Percentiles rank a stretch among this genome's conserved stretches.
Evolutionary conservation across 768 basidiomycete genomes (phyloP).

Genomic region (Rhodotorula taiwanensis): DNA sequence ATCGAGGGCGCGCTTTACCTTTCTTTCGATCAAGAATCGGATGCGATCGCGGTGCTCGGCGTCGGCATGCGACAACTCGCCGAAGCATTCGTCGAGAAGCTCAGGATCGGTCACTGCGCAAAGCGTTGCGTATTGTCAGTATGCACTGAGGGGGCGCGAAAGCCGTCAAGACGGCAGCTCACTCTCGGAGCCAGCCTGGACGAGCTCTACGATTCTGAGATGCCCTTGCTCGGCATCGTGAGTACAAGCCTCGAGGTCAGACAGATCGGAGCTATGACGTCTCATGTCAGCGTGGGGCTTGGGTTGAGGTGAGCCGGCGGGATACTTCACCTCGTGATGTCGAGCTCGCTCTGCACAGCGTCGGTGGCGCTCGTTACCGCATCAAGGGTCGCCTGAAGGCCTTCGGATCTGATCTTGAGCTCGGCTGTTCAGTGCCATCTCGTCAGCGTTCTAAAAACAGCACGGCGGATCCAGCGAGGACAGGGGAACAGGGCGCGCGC

Average conservation of each 20-base stretch:
- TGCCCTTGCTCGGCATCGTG: slow-evolving; percentile 33
- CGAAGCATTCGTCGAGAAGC: slow-evolving; percentile 26
- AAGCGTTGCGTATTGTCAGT: no score
- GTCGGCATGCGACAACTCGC: slow-evolving; percentile 32
- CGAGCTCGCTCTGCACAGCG: slow-evolving; percentile 31
- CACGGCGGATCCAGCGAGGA: no score
- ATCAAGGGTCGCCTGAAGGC: slow-evolving; percentile 25
- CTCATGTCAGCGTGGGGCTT: no score
- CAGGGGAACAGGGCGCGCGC: not conserved
- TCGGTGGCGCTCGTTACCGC: slow-evolving; percentile 26
- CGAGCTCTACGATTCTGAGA: slow-evolving; percentile 31
- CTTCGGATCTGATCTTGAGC: slow-evolving; percentile 13
- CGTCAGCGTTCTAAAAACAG: no score
- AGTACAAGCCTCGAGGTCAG: slow-evolving; percentile 40
- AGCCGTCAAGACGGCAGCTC: not conserved
- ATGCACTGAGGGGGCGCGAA: not conserved
- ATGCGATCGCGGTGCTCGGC: slow-evolving; percentile 37
- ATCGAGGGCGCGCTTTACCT: slow-evolving; percentile 13
- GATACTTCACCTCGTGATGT: slow-evolving; percentile 28
- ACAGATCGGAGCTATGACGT: slow-evolving; percentile 29
- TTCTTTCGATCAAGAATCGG: slow-evolving; percentile 38
- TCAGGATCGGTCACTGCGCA: slow-evolving; percentile 22
- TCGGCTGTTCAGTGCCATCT: slow-evolving; percentile 31
- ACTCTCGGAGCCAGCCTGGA: slow-evolving; percentile 20
- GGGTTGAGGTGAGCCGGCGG: no score